Conservation (phyloP, 2,329 filamentous ascomycete genomes). For the Sporothrix curviconia region DNA sequence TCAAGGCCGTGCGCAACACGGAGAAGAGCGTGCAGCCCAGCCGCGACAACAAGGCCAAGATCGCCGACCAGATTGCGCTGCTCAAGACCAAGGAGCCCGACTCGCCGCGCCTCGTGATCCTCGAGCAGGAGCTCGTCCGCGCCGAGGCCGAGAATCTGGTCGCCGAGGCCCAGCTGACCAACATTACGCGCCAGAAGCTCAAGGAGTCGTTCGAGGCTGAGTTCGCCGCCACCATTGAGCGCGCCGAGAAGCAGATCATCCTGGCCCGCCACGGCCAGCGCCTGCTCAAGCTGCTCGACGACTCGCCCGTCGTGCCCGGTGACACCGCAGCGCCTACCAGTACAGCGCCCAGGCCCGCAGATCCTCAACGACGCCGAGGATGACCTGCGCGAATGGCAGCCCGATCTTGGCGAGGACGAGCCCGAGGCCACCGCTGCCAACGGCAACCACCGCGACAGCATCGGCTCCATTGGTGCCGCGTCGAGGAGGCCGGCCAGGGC, state of each 20-base stretch:
- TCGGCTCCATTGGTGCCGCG: background rate
- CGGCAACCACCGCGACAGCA: constrained; percentile 2
- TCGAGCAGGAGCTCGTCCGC: constrained; percentile 94
- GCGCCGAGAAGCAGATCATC: constrained; percentile 93
- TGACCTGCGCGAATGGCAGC: constrained; percentile 71
- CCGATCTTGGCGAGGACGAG: constrained; percentile 32
- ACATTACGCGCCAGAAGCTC: constrained; percentile 91
- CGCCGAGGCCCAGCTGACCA: constrained; percentile 91
- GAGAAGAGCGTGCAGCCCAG: constrained; percentile 93
- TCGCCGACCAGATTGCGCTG: constrained; percentile 85
- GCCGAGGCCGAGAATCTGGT: constrained; percentile 95
- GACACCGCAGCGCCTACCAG: constrained; percentile 66
- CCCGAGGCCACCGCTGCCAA: background rate
- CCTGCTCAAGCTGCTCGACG: constrained; percentile 78
- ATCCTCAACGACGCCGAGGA: constrained; percentile 89
- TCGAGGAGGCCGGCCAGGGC: background rate
- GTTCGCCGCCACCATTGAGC: constrained; percentile 85
- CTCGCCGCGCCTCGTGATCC: constrained; percentile 69
- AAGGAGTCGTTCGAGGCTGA: constrained; percentile 90
- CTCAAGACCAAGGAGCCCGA: constrained; percentile 89
- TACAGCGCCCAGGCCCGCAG: constrained; percentile 65
- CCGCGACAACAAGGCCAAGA: constrained; percentile 78
- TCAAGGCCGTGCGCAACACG: constrained; percentile 93
- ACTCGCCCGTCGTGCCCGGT: constrained; percentile 82
- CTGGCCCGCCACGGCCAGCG: constrained; percentile 85